phyloP scores from a whole-genome alignment of 148 eudicot species.

The Beta vulgaris region DNA sequence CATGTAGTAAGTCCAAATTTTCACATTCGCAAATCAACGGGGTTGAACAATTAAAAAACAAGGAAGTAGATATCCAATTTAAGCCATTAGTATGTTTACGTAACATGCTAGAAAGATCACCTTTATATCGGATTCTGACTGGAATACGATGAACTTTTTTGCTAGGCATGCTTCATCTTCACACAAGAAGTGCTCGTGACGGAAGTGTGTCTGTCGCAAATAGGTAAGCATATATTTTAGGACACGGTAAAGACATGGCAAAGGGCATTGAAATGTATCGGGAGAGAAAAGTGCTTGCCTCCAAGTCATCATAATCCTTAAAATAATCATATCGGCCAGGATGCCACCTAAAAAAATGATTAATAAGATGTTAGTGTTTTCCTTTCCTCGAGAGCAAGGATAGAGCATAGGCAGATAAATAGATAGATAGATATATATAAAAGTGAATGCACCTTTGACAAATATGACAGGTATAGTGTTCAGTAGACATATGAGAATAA shows the following conservation, averaged over 20 bases:
- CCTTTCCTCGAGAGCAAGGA: background rate
- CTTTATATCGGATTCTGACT: conserved; percentile 80
- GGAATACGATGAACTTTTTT: conserved; percentile 77
- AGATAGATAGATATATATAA: background rate
- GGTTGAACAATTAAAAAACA: background rate
- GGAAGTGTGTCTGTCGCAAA: conserved; percentile 67
- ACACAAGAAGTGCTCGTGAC: conserved; percentile 71
- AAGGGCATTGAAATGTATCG: background rate
- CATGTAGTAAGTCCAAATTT: background rate
- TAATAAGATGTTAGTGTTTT: conserved; percentile 6
- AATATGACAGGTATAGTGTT: conserved; percentile 86
- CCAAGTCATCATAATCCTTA: conserved; percentile 86
- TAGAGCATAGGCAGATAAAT: background rate
- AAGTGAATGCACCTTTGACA: conserved; percentile 67
- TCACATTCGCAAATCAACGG: background rate
- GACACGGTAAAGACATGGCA: background rate
- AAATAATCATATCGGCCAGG: conserved; percentile 94
- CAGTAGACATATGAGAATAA: conserved; percentile 77
- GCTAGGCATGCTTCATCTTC: conserved; percentile 89
- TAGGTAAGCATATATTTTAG: background rate
- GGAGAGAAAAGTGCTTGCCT: conserved; percentile 45
- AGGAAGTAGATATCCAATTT: background rate
- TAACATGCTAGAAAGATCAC: conserved; percentile 32
- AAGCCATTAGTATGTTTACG: background rate
- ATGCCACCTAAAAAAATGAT: conserved; percentile 55